A percentile compares a stretch with the other conserved stretches of the same genome.
Evolutionary conservation across 768 basidiomycete genomes (phyloP).

Genomic region (Termitomyces sp.): DNA sequence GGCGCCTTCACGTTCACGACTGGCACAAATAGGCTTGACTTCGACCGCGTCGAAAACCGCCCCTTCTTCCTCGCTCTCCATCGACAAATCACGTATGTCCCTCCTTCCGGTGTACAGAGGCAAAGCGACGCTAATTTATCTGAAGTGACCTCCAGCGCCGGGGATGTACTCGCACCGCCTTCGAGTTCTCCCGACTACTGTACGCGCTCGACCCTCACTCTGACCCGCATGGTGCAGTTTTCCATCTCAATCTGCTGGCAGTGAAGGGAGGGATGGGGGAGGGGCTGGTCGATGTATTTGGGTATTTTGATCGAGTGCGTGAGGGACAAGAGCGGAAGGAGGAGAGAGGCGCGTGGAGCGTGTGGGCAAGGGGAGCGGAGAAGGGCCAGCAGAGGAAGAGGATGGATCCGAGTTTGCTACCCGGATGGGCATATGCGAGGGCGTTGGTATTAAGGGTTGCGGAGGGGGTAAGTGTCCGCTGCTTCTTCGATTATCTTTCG

Average conservation of each 20-base stretch:
- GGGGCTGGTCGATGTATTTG: constrained; percentile 74
- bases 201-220: constrained; percentile 77
- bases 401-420: constrained; percentile 56
- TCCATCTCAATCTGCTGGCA: constrained; percentile 83
- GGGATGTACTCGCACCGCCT: constrained; percentile 84
- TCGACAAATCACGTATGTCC: constrained; percentile 68
- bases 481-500: not conserved
- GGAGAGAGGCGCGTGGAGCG: constrained; percentile 6
- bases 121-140: not conserved
- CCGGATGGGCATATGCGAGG: constrained; percentile 71
- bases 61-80: constrained; percentile 89
- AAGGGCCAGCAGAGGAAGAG: constrained; percentile 14
- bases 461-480: constrained; percentile 31
- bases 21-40: constrained; percentile 82
- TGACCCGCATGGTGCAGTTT: constrained; percentile 84
- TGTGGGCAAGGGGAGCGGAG: constrained; percentile 2
- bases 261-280: constrained; percentile 73
- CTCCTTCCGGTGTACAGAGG: not conserved
- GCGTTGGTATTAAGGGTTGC: constrained; percentile 59
- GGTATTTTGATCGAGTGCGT: constrained; percentile 27
- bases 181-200: constrained; percentile 86
- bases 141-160: constrained; percentile 78
- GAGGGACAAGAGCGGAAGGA: not conserved
- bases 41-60: constrained; percentile 85
- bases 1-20: constrained; percentile 81